These are phyloP conservation scores for Clarkia xantiana DNA, from an alignment of 345 rosid species.

Conservation along the genomic window DNA sequence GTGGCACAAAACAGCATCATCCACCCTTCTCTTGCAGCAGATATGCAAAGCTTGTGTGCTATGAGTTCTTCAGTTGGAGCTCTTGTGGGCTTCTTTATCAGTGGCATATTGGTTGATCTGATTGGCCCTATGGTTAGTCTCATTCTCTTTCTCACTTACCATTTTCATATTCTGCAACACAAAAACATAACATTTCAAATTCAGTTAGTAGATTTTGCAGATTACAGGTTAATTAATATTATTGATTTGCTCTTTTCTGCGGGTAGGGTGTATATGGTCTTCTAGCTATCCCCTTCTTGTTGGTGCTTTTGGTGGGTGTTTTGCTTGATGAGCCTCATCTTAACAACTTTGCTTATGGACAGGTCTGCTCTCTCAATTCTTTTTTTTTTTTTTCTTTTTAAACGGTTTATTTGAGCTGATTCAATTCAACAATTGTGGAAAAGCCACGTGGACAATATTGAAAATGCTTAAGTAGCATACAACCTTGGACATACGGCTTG, in stretches of 20 bases:
- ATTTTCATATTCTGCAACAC: background rate
- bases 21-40: slow-evolving; percentile 67
- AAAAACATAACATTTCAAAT: background rate
- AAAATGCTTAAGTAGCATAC: too few relatives aligned
- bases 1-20: slow-evolving; percentile 71
- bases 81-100: slow-evolving; percentile 58
- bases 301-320: slow-evolving; percentile 45
- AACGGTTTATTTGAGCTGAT: background rate
- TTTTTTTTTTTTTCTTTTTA: background rate
- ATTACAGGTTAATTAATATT: slow-evolving; percentile 1
- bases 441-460: too few relatives aligned
- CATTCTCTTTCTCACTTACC: background rate
- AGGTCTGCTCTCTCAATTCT: slow-evolving; percentile 24
- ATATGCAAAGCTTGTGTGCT: slow-evolving; percentile 88
- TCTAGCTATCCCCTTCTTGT: slow-evolving; percentile 53
- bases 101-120: slow-evolving; percentile 77
- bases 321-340: slow-evolving; percentile 43
- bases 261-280: slow-evolving; percentile 71
- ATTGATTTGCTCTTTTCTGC: slow-evolving; percentile 8
- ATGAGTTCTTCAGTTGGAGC: slow-evolving; percentile 67
- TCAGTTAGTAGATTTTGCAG: too few relatives aligned
- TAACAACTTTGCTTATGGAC: slow-evolving; percentile 42
- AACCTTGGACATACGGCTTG: too few relatives aligned
- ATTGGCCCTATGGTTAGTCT: slow-evolving; percentile 67
- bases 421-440: background rate